Percentiles rank a stretch among this genome's conserved stretches.
Evolutionary conservation across 352 stramenopile genomes (phyloP).

Genomic region (Aphanomyces euteiches): DNA sequence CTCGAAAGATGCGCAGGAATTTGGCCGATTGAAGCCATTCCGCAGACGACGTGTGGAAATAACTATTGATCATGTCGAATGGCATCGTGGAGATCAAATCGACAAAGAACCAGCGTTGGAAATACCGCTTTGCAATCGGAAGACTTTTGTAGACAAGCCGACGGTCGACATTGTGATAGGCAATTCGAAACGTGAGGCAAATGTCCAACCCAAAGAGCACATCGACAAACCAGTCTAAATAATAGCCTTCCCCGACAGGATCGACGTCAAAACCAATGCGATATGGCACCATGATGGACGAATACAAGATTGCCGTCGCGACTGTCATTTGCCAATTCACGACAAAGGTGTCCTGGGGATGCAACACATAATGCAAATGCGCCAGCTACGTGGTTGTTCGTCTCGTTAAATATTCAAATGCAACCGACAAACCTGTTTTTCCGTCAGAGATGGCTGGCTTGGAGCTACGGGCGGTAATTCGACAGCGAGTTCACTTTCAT

Average conservation of each 20-base stretch:
- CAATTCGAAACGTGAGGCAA: constrained; percentile 81
- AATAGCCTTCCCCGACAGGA: constrained; percentile 37
- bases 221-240: constrained; percentile 77
- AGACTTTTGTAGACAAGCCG: constrained; percentile 36
- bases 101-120: constrained; percentile 73
- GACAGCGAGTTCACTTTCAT: too few species aligned
- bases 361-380: constrained; percentile 47
- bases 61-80: constrained; percentile 61
- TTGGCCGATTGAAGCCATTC: constrained; percentile 34
- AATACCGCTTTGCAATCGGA: constrained; percentile 58
- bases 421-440: neutral
- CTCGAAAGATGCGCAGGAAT: constrained; percentile 70
- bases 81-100: constrained; percentile 83
- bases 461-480: neutral
- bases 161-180: constrained; percentile 73
- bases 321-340: constrained; percentile 75
- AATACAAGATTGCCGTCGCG: constrained; percentile 78
- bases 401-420: neutral
- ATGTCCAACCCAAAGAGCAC: constrained; percentile 86
- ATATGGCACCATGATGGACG: constrained; percentile 84
- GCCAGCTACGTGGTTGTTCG: neutral
- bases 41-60: constrained; percentile 1
- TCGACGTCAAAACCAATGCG: constrained; percentile 72
- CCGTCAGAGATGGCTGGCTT: neutral
- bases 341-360: constrained; percentile 63